Percentiles rank a stretch among this genome's conserved stretches.
phyloP scores from a whole-genome alignment of 495 filamentous ascomycete species.

The Beverwykella pulmonaria region DNA sequence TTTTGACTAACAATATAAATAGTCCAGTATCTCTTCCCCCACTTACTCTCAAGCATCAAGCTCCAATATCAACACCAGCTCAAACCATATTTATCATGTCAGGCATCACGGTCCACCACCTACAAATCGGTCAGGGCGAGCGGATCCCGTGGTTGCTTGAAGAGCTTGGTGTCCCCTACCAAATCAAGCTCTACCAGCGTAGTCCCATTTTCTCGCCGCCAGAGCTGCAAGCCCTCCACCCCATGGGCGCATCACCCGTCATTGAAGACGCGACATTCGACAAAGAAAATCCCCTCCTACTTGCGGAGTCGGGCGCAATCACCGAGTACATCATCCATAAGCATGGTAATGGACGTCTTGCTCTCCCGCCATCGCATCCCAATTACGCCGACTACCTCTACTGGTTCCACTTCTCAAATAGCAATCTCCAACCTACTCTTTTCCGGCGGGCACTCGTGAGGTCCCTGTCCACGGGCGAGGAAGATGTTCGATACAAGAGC shows the following conservation, averaged over 20 bases:
- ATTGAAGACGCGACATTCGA: slow-evolving; percentile 52
- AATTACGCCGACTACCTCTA: slow-evolving; percentile 60
- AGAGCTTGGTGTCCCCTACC: slow-evolving; percentile 60
- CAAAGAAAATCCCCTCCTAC: slow-evolving; percentile 25
- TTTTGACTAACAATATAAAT: neutral
- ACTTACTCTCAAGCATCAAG: neutral
- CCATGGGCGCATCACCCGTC: slow-evolving; percentile 57
- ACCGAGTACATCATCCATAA: slow-evolving; percentile 60
- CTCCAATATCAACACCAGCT: neutral
- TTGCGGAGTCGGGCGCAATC: slow-evolving; percentile 60
- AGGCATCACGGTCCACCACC: slow-evolving; percentile 60
- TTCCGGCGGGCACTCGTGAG: slow-evolving; percentile 31
- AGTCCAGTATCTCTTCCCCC: neutral
- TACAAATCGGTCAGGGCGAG: slow-evolving; percentile 60
- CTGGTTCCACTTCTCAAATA: slow-evolving; percentile 65
- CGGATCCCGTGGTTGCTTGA: slow-evolving; percentile 66
- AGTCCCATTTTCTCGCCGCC: slow-evolving; percentile 56
- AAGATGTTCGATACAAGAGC: slow-evolving; percentile 23
- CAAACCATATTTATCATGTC: slow-evolving; percentile 3
- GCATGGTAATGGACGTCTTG: slow-evolving; percentile 53
- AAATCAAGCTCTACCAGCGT: slow-evolving; percentile 55
- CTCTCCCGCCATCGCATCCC: slow-evolving; percentile 47
- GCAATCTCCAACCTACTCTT: slow-evolving; percentile 52
- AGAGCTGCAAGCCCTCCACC: slow-evolving; percentile 47
- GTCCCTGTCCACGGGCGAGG: neutral